Evolutionary conservation across 202 grass and related monocot genomes (phyloP), one percentile per base, ranked within the genome.

Genomic region (Eragrostis tef): DNA sequence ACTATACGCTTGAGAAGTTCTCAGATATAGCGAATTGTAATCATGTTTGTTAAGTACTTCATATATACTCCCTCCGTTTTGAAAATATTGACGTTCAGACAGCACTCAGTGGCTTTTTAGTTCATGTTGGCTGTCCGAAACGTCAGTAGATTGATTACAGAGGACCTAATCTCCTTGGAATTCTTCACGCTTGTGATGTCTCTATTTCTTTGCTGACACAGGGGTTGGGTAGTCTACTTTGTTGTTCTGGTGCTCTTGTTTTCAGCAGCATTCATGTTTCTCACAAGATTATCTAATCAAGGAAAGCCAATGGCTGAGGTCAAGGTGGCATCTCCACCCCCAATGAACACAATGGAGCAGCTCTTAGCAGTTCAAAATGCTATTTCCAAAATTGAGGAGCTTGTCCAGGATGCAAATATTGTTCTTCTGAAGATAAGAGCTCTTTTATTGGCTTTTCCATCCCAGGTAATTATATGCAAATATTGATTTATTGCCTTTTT

Each of bases 321-420:
- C 53, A 98, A 93, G 81, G 95, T 98, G 64, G 80, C 84, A 82
- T 89, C 84, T 71, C 95, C 95, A 79, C 92, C 90, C 67, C 70
- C 88, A 75, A 87, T 98, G 92, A 98, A 88, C 82, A 98, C 90
- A 46, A 88, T 98, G 95, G 92, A 98, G 82, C 95, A 98, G 88
- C 90, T 98, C 34, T 87, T 98, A 79, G 92, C 95, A 69, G 95
- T 98, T 76, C 95, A 98, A 85, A 98, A 89, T 86, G 95, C 88
- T 53, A 98, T 98, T 85, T 94, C 92, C 62, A 89, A 98, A 89
- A 79, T 94, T 39, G 95, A 98, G 83, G 86, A 94, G 79, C 80
- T 98, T 57, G 92, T 98, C 39, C 90, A 94, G 82, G 92, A 94
- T 86, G 90, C 84, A 78, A 98, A 98, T 89, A 91, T 98, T 65